Evolutionary conservation across 805 yeast species (phyloP), one percentile per base, ranked within the genome.

Genomic region (Candida awuae): DNA sequence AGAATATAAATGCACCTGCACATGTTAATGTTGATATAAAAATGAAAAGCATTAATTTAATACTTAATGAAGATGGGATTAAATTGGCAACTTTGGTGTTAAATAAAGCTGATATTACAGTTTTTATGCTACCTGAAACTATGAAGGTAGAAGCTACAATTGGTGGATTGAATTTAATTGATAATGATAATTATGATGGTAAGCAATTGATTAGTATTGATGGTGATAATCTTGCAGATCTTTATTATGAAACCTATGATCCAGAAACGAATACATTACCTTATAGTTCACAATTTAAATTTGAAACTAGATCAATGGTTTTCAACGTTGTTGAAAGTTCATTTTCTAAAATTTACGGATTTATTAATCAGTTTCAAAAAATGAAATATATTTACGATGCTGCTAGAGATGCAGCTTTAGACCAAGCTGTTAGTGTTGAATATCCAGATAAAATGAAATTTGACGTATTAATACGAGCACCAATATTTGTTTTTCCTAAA

Each of bases 311-410:
- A 0, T 76, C 95, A 0, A 64, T 85, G 48, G 75, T 73, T 41
- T 60, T 92, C 5, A 83, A 79, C 55, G 84, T 88, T 54, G 78
- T 86, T 15, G 95, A 90, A 50, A 82, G 77, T 43, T 82, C 97
- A 0, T 70, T 87, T 42, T 69, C 77, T 25, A 72, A 79, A 47
- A 71, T 94, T 9, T 52, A 81, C 22, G 66, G 71, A 9, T 90
- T 77, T 51, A 63, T 86, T 50, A 75, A 75, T 47, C 82, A 81
- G 49, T 84, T 94, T 52, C 80, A 77, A 42, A 73, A 73, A 49
- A 85, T 90, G 95, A 92, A 92, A 58, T 75, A 73, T 4, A 68
- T 88, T n/a, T 94, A 84, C 58, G 98, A 92, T 52, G 66, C 73
- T 16, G 94, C 97, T 0, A 72, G 97, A 42, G 85, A 81, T 51